Base-by-base conservation (phyloP, 1,284 basidiomycete genomes). In the Tilletia walkeri region DNA sequence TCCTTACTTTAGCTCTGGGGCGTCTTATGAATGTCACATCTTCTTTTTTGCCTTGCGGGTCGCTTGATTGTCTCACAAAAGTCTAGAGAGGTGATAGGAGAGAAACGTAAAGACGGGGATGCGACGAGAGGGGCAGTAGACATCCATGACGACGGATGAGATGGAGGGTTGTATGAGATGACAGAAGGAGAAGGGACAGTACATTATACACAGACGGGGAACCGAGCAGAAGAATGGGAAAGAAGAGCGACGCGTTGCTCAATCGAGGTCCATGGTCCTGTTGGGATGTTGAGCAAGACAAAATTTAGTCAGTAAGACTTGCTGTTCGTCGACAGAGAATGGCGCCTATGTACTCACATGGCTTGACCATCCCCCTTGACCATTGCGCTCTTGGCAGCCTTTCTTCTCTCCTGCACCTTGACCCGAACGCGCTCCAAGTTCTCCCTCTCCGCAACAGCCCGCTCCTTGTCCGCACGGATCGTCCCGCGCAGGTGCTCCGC, bases 401-500 rank as follows among this genome's bases (percentile, higher is more conserved):
- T 50, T 36, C 61, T 47, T 39, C 47, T 59, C 53, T 69, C 66
- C 24, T 50, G 48, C 7, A 61, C 65, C 50, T 65, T 66, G 41
- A 70, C 69, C 41, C 69, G 34, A 20, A 70, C 41, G 18, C 47
- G 18, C 45, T 70, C 68, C 20, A 56, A 10, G 18, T 47, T 65
- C 34, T 50, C 68, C 34, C 47, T 34, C 38, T 67, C 54, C 18
- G 24, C 61, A 34, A 20, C 48, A 2, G 20, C 39, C 56, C 49
- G 59, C 50, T 65, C 66, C 65, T 49, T 71, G 47, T 73, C 65
- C 20, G 65, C 66, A 30, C 48, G 34, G 18, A 73, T 48, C 20
- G 69, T 66, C 10, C 65, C 61, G 49, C 59, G 67, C 63, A 82
- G 75, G 68, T 82, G 81, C 36, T 75, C 73, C 66, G 78, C 76